These are phyloP conservation scores for Dendrobium huoshanense DNA, from an alignment of 106 monocot species.

Conservation along the genomic window DNA sequence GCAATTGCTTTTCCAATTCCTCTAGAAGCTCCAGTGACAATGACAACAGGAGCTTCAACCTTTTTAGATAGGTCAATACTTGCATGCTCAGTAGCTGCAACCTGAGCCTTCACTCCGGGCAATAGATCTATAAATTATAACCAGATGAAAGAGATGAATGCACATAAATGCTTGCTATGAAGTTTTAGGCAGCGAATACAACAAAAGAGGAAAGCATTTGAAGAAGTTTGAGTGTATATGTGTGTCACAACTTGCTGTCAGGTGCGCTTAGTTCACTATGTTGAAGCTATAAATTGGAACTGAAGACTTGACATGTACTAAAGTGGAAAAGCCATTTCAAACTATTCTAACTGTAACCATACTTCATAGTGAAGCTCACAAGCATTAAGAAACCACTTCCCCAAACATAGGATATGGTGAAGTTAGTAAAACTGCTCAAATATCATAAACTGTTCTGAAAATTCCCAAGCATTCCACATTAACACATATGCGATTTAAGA, in stretches of 20 bases:
- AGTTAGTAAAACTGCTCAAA: not conserved
- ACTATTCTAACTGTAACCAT: no score
- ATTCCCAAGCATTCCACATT: not conserved
- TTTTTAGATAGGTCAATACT: conserved; percentile 29
- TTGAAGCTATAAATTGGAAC: not conserved
- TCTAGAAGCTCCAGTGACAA: conserved; percentile 93
- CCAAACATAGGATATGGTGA: not conserved
- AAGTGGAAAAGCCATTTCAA: no score
- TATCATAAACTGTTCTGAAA: not conserved
- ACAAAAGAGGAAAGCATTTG: not conserved
- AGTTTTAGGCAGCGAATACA: not conserved
- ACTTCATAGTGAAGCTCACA: not conserved
- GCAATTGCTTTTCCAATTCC: conserved; percentile 93
- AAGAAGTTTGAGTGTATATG: not conserved
- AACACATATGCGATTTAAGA: not conserved
- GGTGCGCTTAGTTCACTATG: not conserved
- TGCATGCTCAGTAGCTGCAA: conserved; percentile 45
- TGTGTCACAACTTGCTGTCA: not conserved
- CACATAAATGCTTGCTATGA: not conserved
- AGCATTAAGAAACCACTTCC: not conserved
- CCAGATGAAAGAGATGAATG: not conserved
- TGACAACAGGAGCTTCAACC: conserved; percentile 62
- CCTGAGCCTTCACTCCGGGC: conserved; percentile 48
- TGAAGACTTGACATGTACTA: no score
- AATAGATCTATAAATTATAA: conserved; percentile 4